These are phyloP conservation scores for Talaromyces pinophilus DNA, from an alignment of 2,329 filamentous ascomycete species.

Conservation along the genomic window DNA sequence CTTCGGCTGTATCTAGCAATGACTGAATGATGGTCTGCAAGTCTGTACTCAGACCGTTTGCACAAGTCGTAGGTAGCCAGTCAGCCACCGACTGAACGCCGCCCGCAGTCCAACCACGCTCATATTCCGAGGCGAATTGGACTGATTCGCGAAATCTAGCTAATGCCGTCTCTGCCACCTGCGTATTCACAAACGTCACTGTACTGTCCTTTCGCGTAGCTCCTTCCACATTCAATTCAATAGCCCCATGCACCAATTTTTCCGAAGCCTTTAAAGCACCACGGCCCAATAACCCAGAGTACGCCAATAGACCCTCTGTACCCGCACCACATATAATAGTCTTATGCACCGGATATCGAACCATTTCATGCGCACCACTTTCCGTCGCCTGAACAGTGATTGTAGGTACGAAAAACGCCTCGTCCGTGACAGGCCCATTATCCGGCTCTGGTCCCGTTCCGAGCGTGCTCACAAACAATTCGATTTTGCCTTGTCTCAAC, in stretches of 20 bases:
- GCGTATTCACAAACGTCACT: constrained; percentile 62
- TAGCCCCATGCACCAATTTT: constrained; percentile 38
- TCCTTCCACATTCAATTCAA: constrained; percentile 50
- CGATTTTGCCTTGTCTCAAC: constrained; percentile 59
- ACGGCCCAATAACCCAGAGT: constrained; percentile 35
- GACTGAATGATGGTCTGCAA: constrained; percentile 68
- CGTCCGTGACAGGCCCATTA: constrained; percentile 53
- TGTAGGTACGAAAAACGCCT: constrained; percentile 72
- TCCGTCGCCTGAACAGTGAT: constrained; percentile 68
- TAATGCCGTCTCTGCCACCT: constrained; percentile 64
- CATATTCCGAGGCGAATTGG: constrained; percentile 69
- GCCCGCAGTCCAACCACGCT: constrained; percentile 72
- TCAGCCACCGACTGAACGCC: constrained; percentile 64
- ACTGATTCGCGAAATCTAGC: constrained; percentile 68
- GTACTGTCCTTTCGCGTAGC: constrained; percentile 33
- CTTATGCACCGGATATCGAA: constrained; percentile 82
- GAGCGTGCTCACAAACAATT: constrained; percentile 60
- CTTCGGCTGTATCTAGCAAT: constrained; percentile 54
- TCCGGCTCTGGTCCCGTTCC: constrained; percentile 52
- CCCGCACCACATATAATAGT: constrained; percentile 74
- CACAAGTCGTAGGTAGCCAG: constrained; percentile 57
- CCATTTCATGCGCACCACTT: constrained; percentile 64
- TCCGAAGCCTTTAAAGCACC: constrained; percentile 35
- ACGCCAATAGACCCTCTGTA: constrained; percentile 61
- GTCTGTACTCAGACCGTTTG: constrained; percentile 61